Conservation (phyloP, 495 filamentous ascomycete species). For the Hyaloscypha bicolor region DNA sequence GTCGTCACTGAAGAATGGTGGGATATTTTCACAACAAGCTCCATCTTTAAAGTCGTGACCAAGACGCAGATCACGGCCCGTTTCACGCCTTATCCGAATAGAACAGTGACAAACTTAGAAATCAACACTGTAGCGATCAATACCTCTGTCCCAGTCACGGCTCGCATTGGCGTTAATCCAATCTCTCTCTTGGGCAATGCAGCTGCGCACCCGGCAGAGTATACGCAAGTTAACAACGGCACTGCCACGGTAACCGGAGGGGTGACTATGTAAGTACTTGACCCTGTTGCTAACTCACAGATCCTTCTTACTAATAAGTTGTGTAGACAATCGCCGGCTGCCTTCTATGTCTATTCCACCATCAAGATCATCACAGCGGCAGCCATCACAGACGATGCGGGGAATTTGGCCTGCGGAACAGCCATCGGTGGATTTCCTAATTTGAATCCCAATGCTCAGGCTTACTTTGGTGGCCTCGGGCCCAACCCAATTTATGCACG, state of each 20-base stretch:
- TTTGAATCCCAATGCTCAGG: slow-evolving; percentile 22
- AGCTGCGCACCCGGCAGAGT: slow-evolving; percentile 4
- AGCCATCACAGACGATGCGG: slow-evolving; percentile 6
- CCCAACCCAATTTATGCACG: not conserved
- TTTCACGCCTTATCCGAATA: slow-evolving; percentile 8
- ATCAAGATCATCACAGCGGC: slow-evolving; percentile 20
- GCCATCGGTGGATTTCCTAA: slow-evolving; percentile 2
- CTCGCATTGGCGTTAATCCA: slow-evolving; percentile 9
- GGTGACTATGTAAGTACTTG: slow-evolving; percentile 13
- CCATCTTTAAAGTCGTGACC: not conserved
- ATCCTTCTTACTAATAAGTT: not conserved
- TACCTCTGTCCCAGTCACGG: not conserved
- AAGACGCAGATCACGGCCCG: slow-evolving; percentile 13
- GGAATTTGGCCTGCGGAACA: slow-evolving; percentile 18
- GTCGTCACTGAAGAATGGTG: slow-evolving; percentile 17
- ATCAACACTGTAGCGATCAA: not conserved
- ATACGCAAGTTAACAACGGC: not conserved
- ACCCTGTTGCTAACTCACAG: not conserved
- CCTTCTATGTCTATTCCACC: slow-evolving; percentile 24
- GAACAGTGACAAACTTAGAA: slow-evolving; percentile 4
- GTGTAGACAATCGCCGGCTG: slow-evolving; percentile 18
- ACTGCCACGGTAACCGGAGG: slow-evolving; percentile 8
- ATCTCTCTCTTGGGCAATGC: slow-evolving; percentile 4
- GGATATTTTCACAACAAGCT: not conserved
- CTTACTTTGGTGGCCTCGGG: slow-evolving; percentile 14